phyloP scores from a whole-genome alignment of 768 basidiomycete species.

The Termitomyces sp. region DNA sequence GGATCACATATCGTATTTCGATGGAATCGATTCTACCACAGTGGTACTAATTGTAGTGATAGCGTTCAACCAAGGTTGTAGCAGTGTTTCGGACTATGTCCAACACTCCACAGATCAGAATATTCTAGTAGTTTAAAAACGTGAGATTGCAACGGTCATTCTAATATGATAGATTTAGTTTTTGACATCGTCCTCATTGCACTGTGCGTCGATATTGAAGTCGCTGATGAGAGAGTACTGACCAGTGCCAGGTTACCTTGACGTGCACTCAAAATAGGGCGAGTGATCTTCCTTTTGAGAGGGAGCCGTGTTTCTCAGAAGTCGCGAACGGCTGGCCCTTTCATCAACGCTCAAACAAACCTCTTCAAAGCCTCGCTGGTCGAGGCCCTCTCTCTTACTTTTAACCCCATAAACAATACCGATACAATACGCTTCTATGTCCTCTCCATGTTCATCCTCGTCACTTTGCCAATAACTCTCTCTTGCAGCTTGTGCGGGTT shows the following conservation, averaged over 20 bases:
- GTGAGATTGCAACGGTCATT: too few species aligned
- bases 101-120: too few species aligned
- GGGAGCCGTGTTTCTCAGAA: not conserved
- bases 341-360: not conserved
- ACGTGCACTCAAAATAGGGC: not conserved
- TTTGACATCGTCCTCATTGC: too few species aligned
- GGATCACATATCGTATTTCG: too few species aligned
- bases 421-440: not conserved
- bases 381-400: not conserved
- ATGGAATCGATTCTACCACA: too few species aligned
- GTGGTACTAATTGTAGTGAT: too few species aligned
- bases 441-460: not conserved
- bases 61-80: too few species aligned
- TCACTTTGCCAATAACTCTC: not conserved
- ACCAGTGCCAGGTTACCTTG: not conserved
- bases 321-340: not conserved
- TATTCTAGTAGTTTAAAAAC: too few species aligned
- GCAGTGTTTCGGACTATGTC: too few species aligned
- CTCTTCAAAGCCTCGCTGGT: not conserved
- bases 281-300: not conserved
- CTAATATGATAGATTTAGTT: too few species aligned
- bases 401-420: not conserved
- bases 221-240: too few species aligned
- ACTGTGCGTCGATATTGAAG: too few species aligned
- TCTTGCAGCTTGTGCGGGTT: not conserved